phyloP scores from a whole-genome alignment of 495 filamentous ascomycete genomes.

The Aspergillus avenaceus region DNA sequence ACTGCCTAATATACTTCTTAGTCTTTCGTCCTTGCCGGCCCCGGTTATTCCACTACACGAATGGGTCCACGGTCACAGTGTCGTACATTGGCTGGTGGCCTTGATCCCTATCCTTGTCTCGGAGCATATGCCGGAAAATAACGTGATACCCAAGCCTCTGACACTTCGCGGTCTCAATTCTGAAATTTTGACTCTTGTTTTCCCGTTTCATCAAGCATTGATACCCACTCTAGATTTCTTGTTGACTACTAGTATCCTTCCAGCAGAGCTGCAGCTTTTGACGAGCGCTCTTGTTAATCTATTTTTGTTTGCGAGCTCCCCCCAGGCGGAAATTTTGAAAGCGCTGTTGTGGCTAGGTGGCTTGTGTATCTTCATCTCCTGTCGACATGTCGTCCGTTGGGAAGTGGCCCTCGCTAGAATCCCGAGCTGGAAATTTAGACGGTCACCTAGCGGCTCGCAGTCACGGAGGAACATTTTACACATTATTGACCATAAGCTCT shows the following conservation, averaged over 20 bases:
- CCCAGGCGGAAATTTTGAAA: constrained; percentile 80
- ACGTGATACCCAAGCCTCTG: constrained; percentile 26
- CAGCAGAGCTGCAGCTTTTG: constrained; percentile 82
- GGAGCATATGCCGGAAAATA: constrained; percentile 35
- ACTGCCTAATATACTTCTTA: constrained; percentile 75
- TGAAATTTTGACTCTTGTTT: constrained; percentile 67
- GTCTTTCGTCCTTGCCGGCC: constrained; percentile 72
- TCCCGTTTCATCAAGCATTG: constrained; percentile 82
- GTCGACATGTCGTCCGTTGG: constrained; percentile 75
- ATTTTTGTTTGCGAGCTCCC: constrained; percentile 69
- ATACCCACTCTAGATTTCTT: constrained; percentile 69
- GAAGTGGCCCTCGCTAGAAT: constrained; percentile 81
- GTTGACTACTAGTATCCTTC: constrained; percentile 80
- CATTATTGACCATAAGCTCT: constrained; percentile 45
- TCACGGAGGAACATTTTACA: constrained; percentile 48
- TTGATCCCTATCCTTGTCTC: constrained; percentile 56
- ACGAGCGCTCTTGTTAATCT: constrained; percentile 80
- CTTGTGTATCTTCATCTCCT: constrained; percentile 66
- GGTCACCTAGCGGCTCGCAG: constrained; percentile 41
- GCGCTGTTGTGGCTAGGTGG: constrained; percentile 86
- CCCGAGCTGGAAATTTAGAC: constrained; percentile 84
- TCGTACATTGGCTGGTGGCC: constrained; percentile 69
- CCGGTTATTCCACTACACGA: constrained; percentile 61
- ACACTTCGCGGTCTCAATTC: constrained; percentile 42
- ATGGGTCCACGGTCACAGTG: constrained; percentile 51